Percentiles rank a stretch among this genome's conserved stretches.
Evolutionary conservation across 371 early-diverging fungal genomes (phyloP).

Genomic region (Nosema muscidifuracis): DNA sequence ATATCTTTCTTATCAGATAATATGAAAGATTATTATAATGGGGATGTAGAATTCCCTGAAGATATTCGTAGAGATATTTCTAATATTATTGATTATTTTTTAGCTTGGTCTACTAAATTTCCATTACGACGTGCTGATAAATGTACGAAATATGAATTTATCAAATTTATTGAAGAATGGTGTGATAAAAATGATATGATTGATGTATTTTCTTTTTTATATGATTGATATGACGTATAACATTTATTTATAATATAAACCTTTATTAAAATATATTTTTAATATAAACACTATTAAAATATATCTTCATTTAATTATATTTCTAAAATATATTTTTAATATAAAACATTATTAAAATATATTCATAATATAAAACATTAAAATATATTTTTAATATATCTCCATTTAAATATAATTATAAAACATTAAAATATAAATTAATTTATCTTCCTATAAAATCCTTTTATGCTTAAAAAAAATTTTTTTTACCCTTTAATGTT

Average conservation of each 20-base stretch:
- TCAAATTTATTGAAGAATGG: conserved; percentile 46
- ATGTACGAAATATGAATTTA: conserved; percentile 48
- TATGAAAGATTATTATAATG: not conserved
- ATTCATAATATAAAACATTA: too few species aligned
- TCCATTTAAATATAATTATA: too few species aligned
- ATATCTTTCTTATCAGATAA: conserved; percentile 32
- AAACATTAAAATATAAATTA: too few species aligned
- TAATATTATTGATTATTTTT: conserved; percentile 47
- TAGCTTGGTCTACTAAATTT: conserved; percentile 44
- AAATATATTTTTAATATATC: too few species aligned
- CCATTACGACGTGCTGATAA: conserved; percentile 32
- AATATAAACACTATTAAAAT: too few species aligned
- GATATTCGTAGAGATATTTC: conserved; percentile 28
- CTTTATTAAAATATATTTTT: too few species aligned
- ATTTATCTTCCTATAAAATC: not conserved
- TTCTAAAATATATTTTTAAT: too few species aligned
- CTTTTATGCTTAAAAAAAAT: not conserved
- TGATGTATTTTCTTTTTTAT: conserved; percentile 28
- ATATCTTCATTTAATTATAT: too few species aligned
- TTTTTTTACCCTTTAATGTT: not conserved
- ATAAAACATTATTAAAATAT: too few species aligned
- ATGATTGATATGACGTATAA: conserved; percentile 5
- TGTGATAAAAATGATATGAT: conserved; percentile 25
- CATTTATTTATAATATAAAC: too few species aligned
- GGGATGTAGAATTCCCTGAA: not conserved